Percentiles rank a stretch among this genome's conserved stretches.
phyloP scores from a whole-genome alignment of 2,329 filamentous ascomycete species.

The Penicillium sp. region DNA sequence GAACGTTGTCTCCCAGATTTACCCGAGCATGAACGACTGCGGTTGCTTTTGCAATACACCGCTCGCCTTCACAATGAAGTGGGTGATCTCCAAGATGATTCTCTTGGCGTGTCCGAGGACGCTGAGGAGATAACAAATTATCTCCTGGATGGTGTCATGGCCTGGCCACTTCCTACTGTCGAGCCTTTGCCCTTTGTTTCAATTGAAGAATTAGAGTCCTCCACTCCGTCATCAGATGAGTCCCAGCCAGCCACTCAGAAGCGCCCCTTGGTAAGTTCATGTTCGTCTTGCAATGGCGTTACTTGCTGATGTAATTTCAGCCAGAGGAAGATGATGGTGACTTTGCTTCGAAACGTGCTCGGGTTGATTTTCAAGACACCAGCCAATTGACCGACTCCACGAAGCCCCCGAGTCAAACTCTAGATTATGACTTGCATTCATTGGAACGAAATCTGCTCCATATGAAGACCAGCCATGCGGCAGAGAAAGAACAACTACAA shows the following conservation, averaged over 20 bases:
- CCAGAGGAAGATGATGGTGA: conserved; percentile 32
- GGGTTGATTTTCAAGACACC: conserved; percentile 32
- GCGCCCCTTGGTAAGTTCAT: conserved; percentile 31
- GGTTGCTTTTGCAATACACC: conserved; percentile 36
- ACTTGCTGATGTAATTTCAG: conserved; percentile 20
- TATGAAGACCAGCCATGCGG: conserved; percentile 31
- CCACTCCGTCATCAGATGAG: conserved; percentile 19
- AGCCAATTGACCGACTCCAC: conserved; percentile 39
- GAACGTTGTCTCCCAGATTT: conserved; percentile 43
- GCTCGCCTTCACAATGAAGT: conserved; percentile 34
- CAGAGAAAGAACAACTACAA: conserved; percentile 33
- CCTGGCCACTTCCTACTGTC: conserved; percentile 40
- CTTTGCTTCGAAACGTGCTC: conserved; percentile 38
- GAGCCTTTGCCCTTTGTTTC: conserved; percentile 38
- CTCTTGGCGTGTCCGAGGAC: conserved; percentile 41
- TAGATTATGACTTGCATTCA: conserved; percentile 29
- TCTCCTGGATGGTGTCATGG: conserved; percentile 36
- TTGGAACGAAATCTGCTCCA: conserved; percentile 32
- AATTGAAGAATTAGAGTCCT: conserved; percentile 26
- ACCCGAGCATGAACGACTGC: conserved; percentile 34
- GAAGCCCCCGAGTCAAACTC: conserved; percentile 31
- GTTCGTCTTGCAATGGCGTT: neutral
- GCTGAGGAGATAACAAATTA: conserved; percentile 40
- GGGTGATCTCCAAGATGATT: conserved; percentile 44
- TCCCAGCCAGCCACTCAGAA: conserved; percentile 25